Evolutionary conservation across 176 grass and related monocot species (phyloP), one percentile per base, ranked within the genome.

Genomic region (Carex kokanica): DNA sequence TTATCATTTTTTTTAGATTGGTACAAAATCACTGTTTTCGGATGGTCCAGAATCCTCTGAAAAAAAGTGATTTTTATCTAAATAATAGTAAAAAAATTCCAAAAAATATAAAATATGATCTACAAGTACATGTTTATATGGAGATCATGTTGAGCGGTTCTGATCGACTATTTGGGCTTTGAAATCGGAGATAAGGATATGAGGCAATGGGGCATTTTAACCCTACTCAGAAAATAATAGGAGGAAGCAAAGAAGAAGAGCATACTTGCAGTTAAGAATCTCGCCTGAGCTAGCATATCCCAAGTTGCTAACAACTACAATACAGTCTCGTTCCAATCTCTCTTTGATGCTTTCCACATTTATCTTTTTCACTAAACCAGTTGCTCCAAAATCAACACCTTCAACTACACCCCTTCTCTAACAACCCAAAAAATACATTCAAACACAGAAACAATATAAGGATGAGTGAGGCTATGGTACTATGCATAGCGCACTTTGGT

Each of bases 241-340:
- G 18, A 18, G 53, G 23, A 61, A 81, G 20, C 8, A 17, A 51
- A 89, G 64, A 12, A 17, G 32, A 64, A 31, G 60, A 81, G 16
- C 73, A 67, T 87, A 90, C 88, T 90, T 90, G 88, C 88, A 87
- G 67, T 90, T 90, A 73, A 90, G 62, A 81, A 90, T 74, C 66
- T 90, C 88, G 43, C 88, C 88, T 59, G 85, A 71, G 65, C 88
- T 90, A 6, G 88, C 87, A 87, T 90, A 90, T 49, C 88, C 88
- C 29, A 90, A 54, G 60, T 90, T 90, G 88, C 88, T 90, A 23
- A 90, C 85, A 34, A 87, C 31, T 16, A 90, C 88, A 36, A 90
- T 90, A 66, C 84, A 86, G 82, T 85, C 88, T 31, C 59, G 81
- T 23, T 90, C 84, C 14, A 90, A 74, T 74, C 88, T 90, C 80